Evolutionary conservation across 1,284 basidiomycete species (phyloP).

Genomic region (Boletus smithii): DNA sequence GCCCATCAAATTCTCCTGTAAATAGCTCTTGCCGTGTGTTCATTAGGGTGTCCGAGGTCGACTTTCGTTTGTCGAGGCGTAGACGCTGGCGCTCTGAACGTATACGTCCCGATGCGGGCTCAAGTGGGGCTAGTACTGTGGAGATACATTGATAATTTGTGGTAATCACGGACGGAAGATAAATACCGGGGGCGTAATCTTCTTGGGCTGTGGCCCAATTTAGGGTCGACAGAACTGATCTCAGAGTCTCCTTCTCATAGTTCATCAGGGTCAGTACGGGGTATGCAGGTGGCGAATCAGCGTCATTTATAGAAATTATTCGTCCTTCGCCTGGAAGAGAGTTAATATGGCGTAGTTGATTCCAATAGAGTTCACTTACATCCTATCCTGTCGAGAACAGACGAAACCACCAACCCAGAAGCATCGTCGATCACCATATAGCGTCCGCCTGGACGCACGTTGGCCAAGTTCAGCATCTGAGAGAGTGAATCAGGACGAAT

Average conservation of each 20-base stretch:
- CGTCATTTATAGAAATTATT: constrained; percentile 83
- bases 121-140: constrained; percentile 55
- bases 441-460: constrained; percentile 81
- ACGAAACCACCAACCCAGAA: constrained; percentile 85
- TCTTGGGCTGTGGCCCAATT: constrained; percentile 92
- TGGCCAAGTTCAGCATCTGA: constrained; percentile 82
- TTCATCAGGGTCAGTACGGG: constrained; percentile 87
- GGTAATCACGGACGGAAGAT: constrained; percentile 1
- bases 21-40: constrained; percentile 80
- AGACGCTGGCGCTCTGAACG: constrained; percentile 68
- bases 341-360: not conserved
- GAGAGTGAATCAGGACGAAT: constrained; percentile 87
- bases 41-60: constrained; percentile 54
- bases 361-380: constrained; percentile 43
- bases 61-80: constrained; percentile 71
- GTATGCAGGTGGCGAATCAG: constrained; percentile 91
- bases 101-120: constrained; percentile 51
- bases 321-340: constrained; percentile 65
- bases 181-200: constrained; percentile 65
- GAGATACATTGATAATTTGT: constrained; percentile 5
- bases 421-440: constrained; percentile 93
- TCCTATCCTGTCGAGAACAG: constrained; percentile 82
- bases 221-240: constrained; percentile 61
- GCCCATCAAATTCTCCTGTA: constrained; percentile 83
- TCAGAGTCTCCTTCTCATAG: constrained; percentile 61